A percentile compares a stretch with the other conserved stretches of the same genome.
phyloP scores from a whole-genome alignment of 1,284 basidiomycete genomes.

The Puccinia novopanici region DNA sequence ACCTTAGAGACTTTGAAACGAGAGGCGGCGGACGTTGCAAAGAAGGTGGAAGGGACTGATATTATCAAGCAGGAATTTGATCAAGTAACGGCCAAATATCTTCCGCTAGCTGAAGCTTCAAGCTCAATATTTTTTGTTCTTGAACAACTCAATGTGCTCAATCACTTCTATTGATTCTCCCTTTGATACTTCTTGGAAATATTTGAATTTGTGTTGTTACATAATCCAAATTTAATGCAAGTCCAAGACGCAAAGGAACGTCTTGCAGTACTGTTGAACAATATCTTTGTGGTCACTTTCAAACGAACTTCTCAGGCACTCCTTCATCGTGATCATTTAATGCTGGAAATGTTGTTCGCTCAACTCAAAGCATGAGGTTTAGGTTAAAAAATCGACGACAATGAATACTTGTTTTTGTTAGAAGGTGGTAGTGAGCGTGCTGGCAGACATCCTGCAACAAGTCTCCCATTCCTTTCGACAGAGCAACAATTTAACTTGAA shows the following conservation, averaged over 20 bases:
- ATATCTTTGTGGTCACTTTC: conserved; percentile 88
- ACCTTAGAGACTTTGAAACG: conserved; percentile 95
- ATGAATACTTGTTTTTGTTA: too few species aligned
- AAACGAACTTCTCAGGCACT: conserved; percentile 86
- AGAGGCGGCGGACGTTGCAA: conserved; percentile 93
- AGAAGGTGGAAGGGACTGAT: conserved; percentile 97
- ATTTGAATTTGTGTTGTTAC: conserved; percentile 90
- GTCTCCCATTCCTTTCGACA: conserved; percentile 53
- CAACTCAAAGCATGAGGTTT: conserved; percentile 81
- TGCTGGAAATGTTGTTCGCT: conserved; percentile 84
- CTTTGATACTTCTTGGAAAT: conserved; percentile 97
- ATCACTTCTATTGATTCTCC: conserved; percentile 99
- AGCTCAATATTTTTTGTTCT: conserved; percentile 96
- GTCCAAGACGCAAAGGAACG: too few species aligned
- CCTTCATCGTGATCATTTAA: conserved; percentile 85
- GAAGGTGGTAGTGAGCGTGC: conserved; percentile 67
- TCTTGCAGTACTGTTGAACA: too few species aligned
- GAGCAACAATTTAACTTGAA: conserved; percentile 69
- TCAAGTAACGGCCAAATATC: conserved; percentile 88
- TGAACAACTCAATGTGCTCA: conserved; percentile 87
- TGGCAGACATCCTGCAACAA: conserved; percentile 13
- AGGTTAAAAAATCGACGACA: conserved; percentile 69
- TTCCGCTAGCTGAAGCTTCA: conserved; percentile 92
- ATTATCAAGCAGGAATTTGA: conserved; percentile 94
- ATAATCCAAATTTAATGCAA: too few species aligned